Percentiles rank a stretch among this genome's conserved stretches.
phyloP scores from a whole-genome alignment of 176 grass and related monocot species.

The Rhynchospora tenuis region DNA sequence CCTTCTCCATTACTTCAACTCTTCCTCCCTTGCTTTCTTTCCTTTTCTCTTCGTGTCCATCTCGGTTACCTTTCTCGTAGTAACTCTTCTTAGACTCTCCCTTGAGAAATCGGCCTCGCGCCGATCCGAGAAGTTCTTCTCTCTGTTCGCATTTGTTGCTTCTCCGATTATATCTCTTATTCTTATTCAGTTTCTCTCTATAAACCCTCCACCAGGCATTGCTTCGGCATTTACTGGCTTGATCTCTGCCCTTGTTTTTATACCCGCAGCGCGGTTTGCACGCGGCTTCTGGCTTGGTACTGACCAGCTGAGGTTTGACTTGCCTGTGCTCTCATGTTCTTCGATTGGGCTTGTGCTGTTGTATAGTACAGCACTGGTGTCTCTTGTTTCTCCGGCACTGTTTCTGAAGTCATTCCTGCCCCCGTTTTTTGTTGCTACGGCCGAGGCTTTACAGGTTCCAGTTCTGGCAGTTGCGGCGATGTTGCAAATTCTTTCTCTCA shows the following conservation, averaged over 20 bases:
- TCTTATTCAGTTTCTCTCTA: constrained; percentile 17
- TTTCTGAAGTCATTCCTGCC: constrained; percentile 30
- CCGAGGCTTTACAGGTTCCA: constrained; percentile 30
- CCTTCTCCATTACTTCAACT: constrained; percentile 3
- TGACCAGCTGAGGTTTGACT: constrained; percentile 57
- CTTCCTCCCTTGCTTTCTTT: constrained; percentile 19
- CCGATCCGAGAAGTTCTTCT: constrained; percentile 36
- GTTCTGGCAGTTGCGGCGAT: constrained; percentile 32
- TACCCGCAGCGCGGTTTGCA: constrained; percentile 48
- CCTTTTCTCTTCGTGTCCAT: not conserved
- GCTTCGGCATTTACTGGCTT: constrained; percentile 2
- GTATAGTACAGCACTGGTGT: constrained; percentile 40
- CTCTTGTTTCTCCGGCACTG: constrained; percentile 34
- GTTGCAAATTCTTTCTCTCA: constrained; percentile 60
- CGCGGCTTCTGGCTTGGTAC: constrained; percentile 87
- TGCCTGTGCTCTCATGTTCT: constrained; percentile 56
- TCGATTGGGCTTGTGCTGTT: constrained; percentile 35
- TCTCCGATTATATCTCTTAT: constrained; percentile 28
- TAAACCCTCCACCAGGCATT: constrained; percentile 38
- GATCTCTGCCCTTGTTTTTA: constrained; percentile 47
- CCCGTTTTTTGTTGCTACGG: constrained; percentile 11
- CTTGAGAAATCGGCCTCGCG: constrained; percentile 39
- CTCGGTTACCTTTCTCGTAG: constrained; percentile 28
- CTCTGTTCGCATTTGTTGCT: constrained; percentile 34
- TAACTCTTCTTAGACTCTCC: constrained; percentile 42